Conservation (phyloP, 768 basidiomycete genomes). For the Antrodiella citrinella region DNA sequence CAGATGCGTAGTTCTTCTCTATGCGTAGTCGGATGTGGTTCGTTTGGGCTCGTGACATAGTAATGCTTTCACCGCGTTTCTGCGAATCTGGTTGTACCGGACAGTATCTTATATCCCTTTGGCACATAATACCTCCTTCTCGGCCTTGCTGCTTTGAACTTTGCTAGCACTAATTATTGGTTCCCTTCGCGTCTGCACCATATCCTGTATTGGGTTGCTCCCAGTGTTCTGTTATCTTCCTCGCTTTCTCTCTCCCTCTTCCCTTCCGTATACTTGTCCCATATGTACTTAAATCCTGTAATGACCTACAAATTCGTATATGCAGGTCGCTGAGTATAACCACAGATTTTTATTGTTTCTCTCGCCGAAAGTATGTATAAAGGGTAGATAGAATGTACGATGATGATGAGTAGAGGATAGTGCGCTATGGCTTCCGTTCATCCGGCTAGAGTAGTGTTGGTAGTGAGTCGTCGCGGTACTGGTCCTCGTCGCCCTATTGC, state of each 20-base stretch:
- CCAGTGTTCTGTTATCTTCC: constrained; percentile 2
- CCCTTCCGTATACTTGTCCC: neutral
- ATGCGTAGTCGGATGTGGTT: neutral
- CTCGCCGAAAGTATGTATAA: neutral
- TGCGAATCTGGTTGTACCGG: constrained; percentile 6
- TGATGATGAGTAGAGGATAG: neutral
- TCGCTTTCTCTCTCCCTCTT: neutral
- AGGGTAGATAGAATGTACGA: neutral
- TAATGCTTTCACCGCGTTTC: constrained; percentile 1
- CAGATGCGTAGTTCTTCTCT: constrained; percentile 36
- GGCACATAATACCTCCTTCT: constrained; percentile 11
- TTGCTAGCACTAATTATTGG: constrained; percentile 21
- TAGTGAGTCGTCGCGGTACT: too few relatives aligned
- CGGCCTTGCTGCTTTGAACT: constrained; percentile 14
- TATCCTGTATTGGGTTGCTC: constrained; percentile 12
- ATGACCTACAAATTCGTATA: neutral
- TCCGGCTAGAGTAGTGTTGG: neutral
- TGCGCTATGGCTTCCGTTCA: neutral
- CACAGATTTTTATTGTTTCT: neutral
- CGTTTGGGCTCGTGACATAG: neutral
- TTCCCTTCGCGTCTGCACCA: constrained; percentile 17
- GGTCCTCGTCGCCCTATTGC: constrained; percentile 20
- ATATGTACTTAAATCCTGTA: neutral
- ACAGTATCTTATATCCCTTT: constrained; percentile 6
- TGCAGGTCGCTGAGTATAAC: neutral